phyloP scores from a whole-genome alignment of 768 basidiomycete genomes.

The Leucosporidium yakuticum region DNA sequence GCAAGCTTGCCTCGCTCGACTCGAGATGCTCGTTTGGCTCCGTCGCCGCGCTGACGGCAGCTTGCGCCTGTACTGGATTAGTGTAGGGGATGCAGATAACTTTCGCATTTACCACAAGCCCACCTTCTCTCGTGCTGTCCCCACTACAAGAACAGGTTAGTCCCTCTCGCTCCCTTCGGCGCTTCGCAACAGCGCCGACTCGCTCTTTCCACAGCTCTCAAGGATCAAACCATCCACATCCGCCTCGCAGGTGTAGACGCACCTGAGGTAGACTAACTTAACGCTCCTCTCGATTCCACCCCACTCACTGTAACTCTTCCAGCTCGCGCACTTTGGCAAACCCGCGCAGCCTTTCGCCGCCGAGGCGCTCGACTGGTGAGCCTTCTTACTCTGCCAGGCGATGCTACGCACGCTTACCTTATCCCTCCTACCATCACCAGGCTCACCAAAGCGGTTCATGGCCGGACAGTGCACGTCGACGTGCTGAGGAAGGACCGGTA shows the following conservation, averaged over 20 bases:
- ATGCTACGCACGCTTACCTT: too few relatives aligned
- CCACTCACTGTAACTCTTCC: background rate
- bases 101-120: constrained; percentile 85
- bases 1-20: background rate
- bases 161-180: background rate
- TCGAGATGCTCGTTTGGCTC: constrained; percentile 7
- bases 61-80: constrained; percentile 38
- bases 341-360: constrained; percentile 64
- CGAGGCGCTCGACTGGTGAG: constrained; percentile 63
- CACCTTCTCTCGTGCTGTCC: background rate
- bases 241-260: constrained; percentile 88
- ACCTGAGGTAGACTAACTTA: constrained; percentile 59
- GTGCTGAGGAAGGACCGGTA: constrained; percentile 4
- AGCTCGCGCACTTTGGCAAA: constrained; percentile 80
- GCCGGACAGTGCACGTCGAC: constrained; percentile 49
- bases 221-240: constrained; percentile 74
- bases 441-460: constrained; percentile 56
- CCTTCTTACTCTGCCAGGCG: background rate
- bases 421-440: background rate
- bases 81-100: constrained; percentile 82
- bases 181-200: too few relatives aligned
- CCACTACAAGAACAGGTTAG: background rate
- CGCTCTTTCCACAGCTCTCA: constrained; percentile 53
- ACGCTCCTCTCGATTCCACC: too few relatives aligned
- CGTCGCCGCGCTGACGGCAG: background rate